Evolutionary conservation across 2,329 filamentous ascomycete species (phyloP).

Genomic region (Aspergillus thermomutatus): DNA sequence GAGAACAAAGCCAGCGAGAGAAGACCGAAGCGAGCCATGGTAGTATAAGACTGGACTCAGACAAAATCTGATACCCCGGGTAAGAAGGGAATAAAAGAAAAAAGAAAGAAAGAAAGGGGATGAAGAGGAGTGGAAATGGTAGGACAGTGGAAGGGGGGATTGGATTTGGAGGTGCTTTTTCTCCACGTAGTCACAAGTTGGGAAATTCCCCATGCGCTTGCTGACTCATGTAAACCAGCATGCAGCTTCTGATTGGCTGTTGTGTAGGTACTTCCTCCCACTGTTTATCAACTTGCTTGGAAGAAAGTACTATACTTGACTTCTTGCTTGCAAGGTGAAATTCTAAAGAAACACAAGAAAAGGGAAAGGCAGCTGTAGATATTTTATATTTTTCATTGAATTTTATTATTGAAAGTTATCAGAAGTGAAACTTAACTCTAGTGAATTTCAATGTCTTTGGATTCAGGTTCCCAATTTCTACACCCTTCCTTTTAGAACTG

Average conservation of each 20-base stretch:
- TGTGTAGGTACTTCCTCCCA: not conserved
- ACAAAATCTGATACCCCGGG: not conserved
- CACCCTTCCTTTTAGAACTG: not conserved
- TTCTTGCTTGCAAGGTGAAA: not conserved
- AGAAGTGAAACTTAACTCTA: not conserved
- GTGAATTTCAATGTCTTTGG: not conserved
- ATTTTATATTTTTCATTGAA: not conserved
- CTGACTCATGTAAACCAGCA: not conserved
- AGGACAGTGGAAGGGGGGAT: slow-evolving; percentile 3
- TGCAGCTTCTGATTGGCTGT: not conserved
- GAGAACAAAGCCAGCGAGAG: slow-evolving; percentile 70
- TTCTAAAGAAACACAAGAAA: not conserved
- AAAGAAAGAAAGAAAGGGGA: slow-evolving; percentile 7
- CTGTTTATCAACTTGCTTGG: not conserved
- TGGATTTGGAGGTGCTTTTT: slow-evolving; percentile 12
- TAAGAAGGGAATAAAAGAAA: slow-evolving; percentile 16
- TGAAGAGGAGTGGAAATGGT: slow-evolving; percentile 2
- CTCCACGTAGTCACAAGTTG: slow-evolving; percentile 22
- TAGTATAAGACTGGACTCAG: slow-evolving; percentile 19
- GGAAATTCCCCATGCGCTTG: not conserved
- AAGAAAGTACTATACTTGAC: not conserved
- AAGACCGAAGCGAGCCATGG: slow-evolving; percentile 72
- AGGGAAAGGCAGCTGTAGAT: not conserved
- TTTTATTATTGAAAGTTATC: not conserved
- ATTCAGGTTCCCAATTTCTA: not conserved